Evolutionary conservation across 1,284 basidiomycete species (phyloP).

Genomic region (Neolentinus lepideus): DNA sequence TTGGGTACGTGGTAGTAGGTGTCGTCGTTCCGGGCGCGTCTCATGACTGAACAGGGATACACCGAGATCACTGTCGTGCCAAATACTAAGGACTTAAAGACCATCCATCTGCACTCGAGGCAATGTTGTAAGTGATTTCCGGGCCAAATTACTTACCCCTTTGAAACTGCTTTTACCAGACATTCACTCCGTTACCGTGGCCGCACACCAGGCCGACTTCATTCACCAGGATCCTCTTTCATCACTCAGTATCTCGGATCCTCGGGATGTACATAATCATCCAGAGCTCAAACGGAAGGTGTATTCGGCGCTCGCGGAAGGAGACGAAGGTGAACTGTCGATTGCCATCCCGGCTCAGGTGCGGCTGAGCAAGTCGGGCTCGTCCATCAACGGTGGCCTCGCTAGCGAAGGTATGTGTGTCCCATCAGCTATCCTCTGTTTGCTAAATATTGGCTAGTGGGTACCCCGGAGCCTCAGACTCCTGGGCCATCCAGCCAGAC

Average conservation of each 20-base stretch:
- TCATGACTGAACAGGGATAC: constrained; percentile 55
- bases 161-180: constrained; percentile 33
- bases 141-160: constrained; percentile 1
- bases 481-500: constrained; percentile 41
- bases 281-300: constrained; percentile 92
- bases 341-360: constrained; percentile 85
- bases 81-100: constrained; percentile 65
- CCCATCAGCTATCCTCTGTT: background rate
- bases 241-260: constrained; percentile 60
- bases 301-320: constrained; percentile 85
- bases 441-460: constrained; percentile 32
- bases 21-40: constrained; percentile 11
- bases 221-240: constrained; percentile 72
- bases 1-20: constrained; percentile 46
- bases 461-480: constrained; percentile 73
- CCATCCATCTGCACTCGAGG: constrained; percentile 80
- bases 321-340: constrained; percentile 90
- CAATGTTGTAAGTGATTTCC: constrained; percentile 64
- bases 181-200: constrained; percentile 70
- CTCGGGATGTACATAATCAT: constrained; percentile 83
- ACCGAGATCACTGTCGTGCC: constrained; percentile 88
- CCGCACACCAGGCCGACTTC: constrained; percentile 64
- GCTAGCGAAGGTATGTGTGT: constrained; percentile 38
- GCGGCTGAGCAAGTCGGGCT: constrained; percentile 54
- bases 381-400: constrained; percentile 29